Percentiles rank a stretch among this genome's conserved stretches.
Evolutionary conservation across 2,329 filamentous ascomycete species (phyloP).

Genomic region (Blastomyces percursus): DNA sequence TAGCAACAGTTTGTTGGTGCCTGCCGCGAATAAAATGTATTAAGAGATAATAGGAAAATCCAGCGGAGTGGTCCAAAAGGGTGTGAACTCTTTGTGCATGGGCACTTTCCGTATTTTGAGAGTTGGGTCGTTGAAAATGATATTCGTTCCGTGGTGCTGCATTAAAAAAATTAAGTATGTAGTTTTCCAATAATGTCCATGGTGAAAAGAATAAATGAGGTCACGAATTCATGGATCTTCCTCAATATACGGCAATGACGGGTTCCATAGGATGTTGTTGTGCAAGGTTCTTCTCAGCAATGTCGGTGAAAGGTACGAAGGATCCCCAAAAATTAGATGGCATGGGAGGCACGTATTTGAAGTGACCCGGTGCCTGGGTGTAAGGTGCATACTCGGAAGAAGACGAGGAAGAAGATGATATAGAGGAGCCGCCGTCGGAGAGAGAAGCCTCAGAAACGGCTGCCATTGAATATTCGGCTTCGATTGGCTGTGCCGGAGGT

Average conservation of each 20-base stretch:
- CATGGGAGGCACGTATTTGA: slow-evolving; percentile 19
- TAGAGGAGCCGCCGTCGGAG: slow-evolving; percentile 29
- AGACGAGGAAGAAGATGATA: slow-evolving; percentile 23
- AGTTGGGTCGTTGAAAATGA: background rate
- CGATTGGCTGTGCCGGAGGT: slow-evolving; percentile 25
- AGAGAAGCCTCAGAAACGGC: slow-evolving; percentile 31
- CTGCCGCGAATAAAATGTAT: background rate
- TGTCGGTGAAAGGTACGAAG: slow-evolving; percentile 20
- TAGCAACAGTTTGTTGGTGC: background rate
- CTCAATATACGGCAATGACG: slow-evolving; percentile 17
- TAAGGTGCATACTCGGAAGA: slow-evolving; percentile 23
- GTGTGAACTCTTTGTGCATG: background rate
- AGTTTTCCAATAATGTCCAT: background rate
- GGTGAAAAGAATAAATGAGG: slow-evolving; percentile 3
- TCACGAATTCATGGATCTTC: slow-evolving; percentile 3
- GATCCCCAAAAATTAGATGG: slow-evolving; percentile 19
- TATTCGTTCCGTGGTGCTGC: background rate
- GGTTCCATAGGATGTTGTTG: slow-evolving; percentile 20
- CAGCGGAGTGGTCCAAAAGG: background rate
- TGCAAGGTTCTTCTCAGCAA: slow-evolving; percentile 22
- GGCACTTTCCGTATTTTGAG: background rate
- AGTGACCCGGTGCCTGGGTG: slow-evolving; percentile 20
- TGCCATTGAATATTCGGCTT: slow-evolving; percentile 30
- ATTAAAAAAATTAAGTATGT: slow-evolving; percentile 2
- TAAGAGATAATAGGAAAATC: background rate